A percentile compares a stretch with the other conserved stretches of the same genome.
Conservation (phyloP, 2,329 filamentous ascomycete genomes). For the Penicillium aurantiogriseum region DNA sequence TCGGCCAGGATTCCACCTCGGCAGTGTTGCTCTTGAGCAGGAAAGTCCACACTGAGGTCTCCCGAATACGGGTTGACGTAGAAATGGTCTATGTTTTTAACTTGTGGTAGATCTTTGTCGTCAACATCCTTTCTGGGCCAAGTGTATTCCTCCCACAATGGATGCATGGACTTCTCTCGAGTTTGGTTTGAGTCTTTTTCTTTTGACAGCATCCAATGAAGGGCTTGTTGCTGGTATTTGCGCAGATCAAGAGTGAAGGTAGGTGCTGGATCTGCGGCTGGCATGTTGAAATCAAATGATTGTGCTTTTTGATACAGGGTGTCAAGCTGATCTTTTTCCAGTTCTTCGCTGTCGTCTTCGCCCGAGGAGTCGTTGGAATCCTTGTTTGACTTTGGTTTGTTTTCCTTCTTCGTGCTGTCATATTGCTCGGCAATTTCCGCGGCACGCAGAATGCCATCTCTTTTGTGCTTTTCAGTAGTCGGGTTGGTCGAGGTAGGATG, state of each 20-base stretch:
- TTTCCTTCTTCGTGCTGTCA: conserved; percentile 58
- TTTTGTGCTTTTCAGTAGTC: conserved; percentile 71
- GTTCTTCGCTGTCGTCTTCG: conserved; percentile 83
- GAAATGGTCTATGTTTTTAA: conserved; percentile 69
- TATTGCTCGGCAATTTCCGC: conserved; percentile 80
- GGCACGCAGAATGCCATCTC: conserved; percentile 81
- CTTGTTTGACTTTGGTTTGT: conserved; percentile 32
- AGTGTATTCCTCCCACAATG: conserved; percentile 90
- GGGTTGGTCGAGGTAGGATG: conserved; percentile 73
- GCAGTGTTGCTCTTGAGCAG: conserved; percentile 90
- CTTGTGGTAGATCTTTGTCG: conserved; percentile 67
- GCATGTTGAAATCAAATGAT: conserved; percentile 91
- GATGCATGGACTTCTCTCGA: conserved; percentile 84
- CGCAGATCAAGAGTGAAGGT: conserved; percentile 81
- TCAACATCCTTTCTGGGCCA: conserved; percentile 90
- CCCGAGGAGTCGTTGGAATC: conserved; percentile 49
- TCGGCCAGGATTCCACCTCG: conserved; percentile 90
- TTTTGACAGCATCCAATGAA: conserved; percentile 95
- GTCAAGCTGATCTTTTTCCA: conserved; percentile 94
- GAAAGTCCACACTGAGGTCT: conserved; percentile 87
- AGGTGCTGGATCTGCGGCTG: conserved; percentile 76
- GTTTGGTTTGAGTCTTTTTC: conserved; percentile 75
- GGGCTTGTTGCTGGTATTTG: conserved; percentile 90
- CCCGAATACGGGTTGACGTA: conserved; percentile 98
- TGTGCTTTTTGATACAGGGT: conserved; percentile 93